Percentiles rank a stretch among this genome's conserved stretches.
These are phyloP conservation scores for Ciborinia camelliae DNA, from an alignment of 2,329 filamentous ascomycete genomes.

Conservation along the genomic window DNA sequence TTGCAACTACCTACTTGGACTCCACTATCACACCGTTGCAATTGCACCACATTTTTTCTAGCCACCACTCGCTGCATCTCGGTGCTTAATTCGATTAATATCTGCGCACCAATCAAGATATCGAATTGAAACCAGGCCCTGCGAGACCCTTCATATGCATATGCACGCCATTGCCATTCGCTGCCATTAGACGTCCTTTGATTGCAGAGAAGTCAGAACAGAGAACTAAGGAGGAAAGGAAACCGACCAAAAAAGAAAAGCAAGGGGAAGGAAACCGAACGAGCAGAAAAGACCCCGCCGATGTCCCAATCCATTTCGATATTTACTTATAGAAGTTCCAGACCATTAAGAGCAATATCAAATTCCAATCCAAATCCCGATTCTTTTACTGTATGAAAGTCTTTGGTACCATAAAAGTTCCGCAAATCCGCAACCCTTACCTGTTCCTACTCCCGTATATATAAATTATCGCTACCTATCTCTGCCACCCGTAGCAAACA, in stretches of 20 bases:
- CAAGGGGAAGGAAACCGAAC: not conserved
- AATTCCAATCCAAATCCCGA: not conserved
- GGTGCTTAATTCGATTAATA: not conserved
- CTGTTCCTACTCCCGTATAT: not conserved
- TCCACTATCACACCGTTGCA: too few species aligned
- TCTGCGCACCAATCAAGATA: conserved; percentile 3
- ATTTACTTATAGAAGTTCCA: not conserved
- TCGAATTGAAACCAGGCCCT: not conserved
- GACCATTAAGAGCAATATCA: not conserved
- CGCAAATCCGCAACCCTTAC: too few species aligned
- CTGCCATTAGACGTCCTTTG: not conserved
- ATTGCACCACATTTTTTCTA: not conserved
- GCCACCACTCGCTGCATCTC: not conserved
- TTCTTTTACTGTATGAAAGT: not conserved
- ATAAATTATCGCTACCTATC: not conserved
- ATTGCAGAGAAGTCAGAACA: not conserved
- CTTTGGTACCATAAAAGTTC: not conserved
- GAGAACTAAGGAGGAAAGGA: not conserved
- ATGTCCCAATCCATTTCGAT: not conserved
- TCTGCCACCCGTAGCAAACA: not conserved
- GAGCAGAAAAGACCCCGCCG: not conserved
- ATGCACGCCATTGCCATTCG: conserved; percentile 6
- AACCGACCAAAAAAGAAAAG: not conserved
- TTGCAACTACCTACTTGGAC: not conserved
- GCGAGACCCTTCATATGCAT: conserved; percentile 5